These are phyloP conservation scores for Leccinum aurantiacum DNA, from an alignment of 768 basidiomycete species.

Conservation along the genomic window DNA sequence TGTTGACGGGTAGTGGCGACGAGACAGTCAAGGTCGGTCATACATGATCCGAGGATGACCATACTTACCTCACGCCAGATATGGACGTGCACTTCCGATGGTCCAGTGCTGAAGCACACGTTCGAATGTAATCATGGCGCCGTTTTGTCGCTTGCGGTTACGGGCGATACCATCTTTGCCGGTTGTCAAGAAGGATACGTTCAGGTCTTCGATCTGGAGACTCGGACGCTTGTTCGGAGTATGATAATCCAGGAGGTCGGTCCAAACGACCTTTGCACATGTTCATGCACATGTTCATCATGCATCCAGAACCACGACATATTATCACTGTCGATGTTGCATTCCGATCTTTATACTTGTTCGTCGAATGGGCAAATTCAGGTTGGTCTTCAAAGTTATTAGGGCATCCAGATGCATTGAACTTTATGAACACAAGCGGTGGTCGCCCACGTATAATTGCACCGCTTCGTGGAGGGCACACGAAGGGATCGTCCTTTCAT, in stretches of 20 bases:
- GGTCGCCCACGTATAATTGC: constrained; percentile 83
- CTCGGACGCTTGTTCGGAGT: constrained; percentile 79
- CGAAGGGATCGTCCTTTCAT: constrained; percentile 79
- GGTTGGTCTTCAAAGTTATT: constrained; percentile 36
- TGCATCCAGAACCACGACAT: constrained; percentile 68
- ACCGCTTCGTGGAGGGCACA: constrained; percentile 83
- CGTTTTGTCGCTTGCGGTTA: constrained; percentile 73
- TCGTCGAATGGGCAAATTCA: constrained; percentile 69
- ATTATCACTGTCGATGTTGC: constrained; percentile 72
- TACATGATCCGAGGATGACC: neutral
- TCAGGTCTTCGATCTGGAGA: constrained; percentile 88
- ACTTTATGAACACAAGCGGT: constrained; percentile 48
- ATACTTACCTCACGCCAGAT: constrained; percentile 41
- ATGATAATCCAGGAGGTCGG: constrained; percentile 82
- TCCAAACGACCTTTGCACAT: neutral
- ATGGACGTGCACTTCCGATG: constrained; percentile 56
- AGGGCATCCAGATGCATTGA: neutral
- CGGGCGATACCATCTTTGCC: constrained; percentile 82
- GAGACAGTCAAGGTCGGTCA: constrained; percentile 75
- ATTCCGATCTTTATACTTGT: constrained; percentile 64
- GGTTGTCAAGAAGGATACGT: constrained; percentile 95
- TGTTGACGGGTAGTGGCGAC: constrained; percentile 89
- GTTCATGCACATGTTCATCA: neutral
- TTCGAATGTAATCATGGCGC: constrained; percentile 78
- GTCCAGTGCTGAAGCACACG: constrained; percentile 55